Base-by-base conservation (phyloP, 2,329 filamentous ascomycete species). In the Phaeosphaeriaceae sp. region DNA sequence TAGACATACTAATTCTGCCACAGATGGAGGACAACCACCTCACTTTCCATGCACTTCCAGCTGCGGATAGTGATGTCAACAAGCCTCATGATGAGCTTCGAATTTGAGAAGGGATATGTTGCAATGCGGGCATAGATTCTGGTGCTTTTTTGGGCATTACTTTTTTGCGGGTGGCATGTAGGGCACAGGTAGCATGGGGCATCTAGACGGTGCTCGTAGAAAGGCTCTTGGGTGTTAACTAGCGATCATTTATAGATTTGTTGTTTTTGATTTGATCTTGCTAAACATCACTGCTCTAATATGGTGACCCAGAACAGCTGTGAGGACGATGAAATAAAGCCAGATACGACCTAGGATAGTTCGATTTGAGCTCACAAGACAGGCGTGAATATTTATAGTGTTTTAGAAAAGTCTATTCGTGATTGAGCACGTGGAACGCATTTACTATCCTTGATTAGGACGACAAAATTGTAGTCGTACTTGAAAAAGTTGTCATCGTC, bases 11-110 rank as follows among this genome's bases (percentile, higher is more conserved):
- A 48, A 24, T n/a, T 4, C 24, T 10, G 21, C 15, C 22, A 2
- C 15, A 48, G 45, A 48, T 48, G 45, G 45, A 48, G 24, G 45
- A 48, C 21, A 48, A 48, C 24, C 9, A 48, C 3, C 45, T 48
- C 3, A 48, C 45, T 10, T 48, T 48, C 24, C 20, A 25, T 27
- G 45, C 45, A 13, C 22, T 48, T 27, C 45, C 45, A n/a, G 45
- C 24, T 1, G 17, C 21, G 21, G 45, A 48, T 9, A 15, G 45
- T 10, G 45, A 48, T n/a, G 24, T 11, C 9, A 48, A 48, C 24
- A 27, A 15, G 17, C 17, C 17, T 13, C 21, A 48, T 7, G 10
- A 19, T n/a, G 22, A 48, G 45, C 24, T 31, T 48, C 22, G 45
- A 21, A 9, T 13, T 24, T 48, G 45, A 48, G n/a, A 21, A 24